Percentiles rank a stretch among this genome's conserved stretches.
phyloP scores from a whole-genome alignment of 495 filamentous ascomycete species.

The Cryomyces minteri region DNA sequence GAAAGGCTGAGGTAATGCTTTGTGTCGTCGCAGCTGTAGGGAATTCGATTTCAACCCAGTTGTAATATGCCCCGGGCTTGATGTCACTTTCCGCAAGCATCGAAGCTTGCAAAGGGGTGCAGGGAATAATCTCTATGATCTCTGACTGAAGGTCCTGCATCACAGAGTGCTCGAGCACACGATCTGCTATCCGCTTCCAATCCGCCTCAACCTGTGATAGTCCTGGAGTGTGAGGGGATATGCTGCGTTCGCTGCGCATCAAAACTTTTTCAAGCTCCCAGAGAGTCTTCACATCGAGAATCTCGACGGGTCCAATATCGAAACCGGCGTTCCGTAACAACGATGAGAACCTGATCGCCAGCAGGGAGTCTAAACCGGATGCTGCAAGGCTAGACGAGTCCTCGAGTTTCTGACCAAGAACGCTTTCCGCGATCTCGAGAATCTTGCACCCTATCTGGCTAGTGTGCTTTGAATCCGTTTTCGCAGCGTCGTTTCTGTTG shows the following conservation, averaged over 20 bases:
- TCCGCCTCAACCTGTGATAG: too few relatives aligned
- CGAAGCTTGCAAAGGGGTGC: conserved; percentile 53
- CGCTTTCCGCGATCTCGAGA: conserved; percentile 22
- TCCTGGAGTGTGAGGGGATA: too few relatives aligned
- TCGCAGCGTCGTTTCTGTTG: conserved; percentile 8
- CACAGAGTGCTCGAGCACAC: too few relatives aligned
- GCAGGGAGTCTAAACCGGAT: conserved; percentile 53
- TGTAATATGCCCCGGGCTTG: conserved; percentile 43
- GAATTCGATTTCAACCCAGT: conserved; percentile 47
- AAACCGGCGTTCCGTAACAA: conserved; percentile 33
- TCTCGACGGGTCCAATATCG: conserved; percentile 29
- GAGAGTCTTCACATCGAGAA: conserved; percentile 36
- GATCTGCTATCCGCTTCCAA: too few relatives aligned
- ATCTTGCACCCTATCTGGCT: conserved; percentile 27
- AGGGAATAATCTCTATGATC: conserved; percentile 35
- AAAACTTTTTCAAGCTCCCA: neutral
- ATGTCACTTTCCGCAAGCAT: conserved; percentile 55
- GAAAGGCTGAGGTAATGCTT: conserved; percentile 27
- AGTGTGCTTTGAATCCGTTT: neutral
- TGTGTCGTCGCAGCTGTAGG: conserved; percentile 10
- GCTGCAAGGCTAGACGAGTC: conserved; percentile 27
- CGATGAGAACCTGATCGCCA: conserved; percentile 47
- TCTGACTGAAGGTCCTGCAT: conserved; percentile 4
- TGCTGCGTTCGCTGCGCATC: too few relatives aligned
- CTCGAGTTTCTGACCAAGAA: conserved; percentile 26